phyloP scores from a whole-genome alignment of 2,329 filamentous ascomycete genomes.

The Macroventuria anomochaeta region DNA sequence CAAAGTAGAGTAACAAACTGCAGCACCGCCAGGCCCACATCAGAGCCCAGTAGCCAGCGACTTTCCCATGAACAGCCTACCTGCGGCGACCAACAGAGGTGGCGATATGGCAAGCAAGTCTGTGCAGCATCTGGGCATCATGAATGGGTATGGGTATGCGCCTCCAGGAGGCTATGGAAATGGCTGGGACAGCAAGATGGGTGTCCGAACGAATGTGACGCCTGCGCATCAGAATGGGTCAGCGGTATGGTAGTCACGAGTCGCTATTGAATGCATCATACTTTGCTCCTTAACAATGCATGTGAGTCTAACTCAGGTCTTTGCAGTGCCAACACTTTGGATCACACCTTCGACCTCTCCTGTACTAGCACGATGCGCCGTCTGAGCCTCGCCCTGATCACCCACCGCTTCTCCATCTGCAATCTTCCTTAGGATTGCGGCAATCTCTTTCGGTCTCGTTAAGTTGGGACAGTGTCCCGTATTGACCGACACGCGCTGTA shows the following conservation, averaged over 20 bases:
- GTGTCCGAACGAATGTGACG: background rate
- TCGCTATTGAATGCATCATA: background rate
- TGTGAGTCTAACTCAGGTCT: background rate
- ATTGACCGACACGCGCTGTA: background rate
- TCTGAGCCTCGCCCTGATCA: background rate
- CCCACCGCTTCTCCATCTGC: background rate
- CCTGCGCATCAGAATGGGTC: conserved; percentile 1
- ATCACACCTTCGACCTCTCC: background rate
- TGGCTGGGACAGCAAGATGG: conserved; percentile 4
- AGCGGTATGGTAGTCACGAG: background rate
- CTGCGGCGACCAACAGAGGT: background rate
- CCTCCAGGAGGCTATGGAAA: background rate
- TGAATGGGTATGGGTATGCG: background rate
- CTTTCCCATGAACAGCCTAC: conserved; percentile 10
- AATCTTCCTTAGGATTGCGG: background rate
- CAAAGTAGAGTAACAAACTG: conserved; percentile 45
- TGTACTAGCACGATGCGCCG: background rate
- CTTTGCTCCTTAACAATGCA: background rate
- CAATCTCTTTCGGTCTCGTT: background rate
- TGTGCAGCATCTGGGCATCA: background rate
- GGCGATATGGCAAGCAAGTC: conserved; percentile 2
- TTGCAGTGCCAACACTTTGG: background rate
- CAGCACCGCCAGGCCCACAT: conserved; percentile 14
- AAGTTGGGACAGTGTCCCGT: background rate
- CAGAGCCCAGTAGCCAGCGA: conserved; percentile 4